phyloP scores from a whole-genome alignment of 495 filamentous ascomycete species.

The Penicillium cinerascens region DNA sequence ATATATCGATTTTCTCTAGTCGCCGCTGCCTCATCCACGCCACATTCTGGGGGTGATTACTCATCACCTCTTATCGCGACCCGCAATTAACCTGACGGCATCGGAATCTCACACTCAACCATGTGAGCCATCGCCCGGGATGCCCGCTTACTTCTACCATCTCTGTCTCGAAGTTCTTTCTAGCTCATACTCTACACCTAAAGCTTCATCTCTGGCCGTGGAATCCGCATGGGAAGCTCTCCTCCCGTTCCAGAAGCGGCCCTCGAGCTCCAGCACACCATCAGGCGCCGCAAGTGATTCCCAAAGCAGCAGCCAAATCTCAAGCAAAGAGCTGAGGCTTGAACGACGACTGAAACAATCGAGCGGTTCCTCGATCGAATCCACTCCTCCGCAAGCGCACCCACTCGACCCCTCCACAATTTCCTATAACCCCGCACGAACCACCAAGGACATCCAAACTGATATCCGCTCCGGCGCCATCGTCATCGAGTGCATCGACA shows the following conservation, averaged over 20 bases:
- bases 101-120: not conserved
- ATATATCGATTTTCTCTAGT: no score
- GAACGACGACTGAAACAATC: constrained; percentile 1
- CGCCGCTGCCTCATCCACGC: no score
- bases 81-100: not conserved
- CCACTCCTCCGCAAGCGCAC: no score
- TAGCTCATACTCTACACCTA: constrained; percentile 49
- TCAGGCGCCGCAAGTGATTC: not conserved
- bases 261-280: constrained; percentile 10
- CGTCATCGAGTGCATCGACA: constrained; percentile 65
- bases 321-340: not conserved
- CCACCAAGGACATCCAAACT: constrained; percentile 19
- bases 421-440: constrained; percentile 2
- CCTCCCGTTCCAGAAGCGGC: constrained; percentile 37
- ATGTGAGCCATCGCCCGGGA: constrained; percentile 40
- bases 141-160: constrained; percentile 92
- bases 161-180: constrained; percentile 72
- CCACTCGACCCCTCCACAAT: constrained; percentile 14
- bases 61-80: constrained; percentile 11
- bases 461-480: constrained; percentile 67
- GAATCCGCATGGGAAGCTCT: constrained; percentile 44
- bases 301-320: not conserved
- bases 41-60: no score
- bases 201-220: constrained; percentile 18
- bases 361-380: no score